These are phyloP conservation scores for Populus hybrid DNA, from an alignment of 441 rosid genomes.

Conservation along the genomic window DNA sequence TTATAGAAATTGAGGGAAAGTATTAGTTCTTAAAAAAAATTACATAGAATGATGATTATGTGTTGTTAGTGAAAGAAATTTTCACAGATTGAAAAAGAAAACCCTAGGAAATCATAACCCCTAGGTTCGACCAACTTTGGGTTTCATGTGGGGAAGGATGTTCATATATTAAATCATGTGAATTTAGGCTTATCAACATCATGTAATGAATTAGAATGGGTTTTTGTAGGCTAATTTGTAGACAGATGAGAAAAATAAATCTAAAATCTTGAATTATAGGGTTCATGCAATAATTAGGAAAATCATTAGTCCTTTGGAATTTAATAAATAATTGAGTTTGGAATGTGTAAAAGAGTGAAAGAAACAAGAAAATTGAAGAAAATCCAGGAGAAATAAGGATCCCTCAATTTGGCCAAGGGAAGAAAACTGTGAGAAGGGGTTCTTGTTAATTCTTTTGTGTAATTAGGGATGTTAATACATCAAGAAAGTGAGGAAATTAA, in stretches of 20 bases:
- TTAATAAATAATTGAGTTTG: too few relatives aligned
- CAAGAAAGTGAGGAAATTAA: too few relatives aligned
- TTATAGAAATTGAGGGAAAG: too few relatives aligned
- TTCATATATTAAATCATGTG: too few relatives aligned
- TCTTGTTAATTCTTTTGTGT: too few relatives aligned
- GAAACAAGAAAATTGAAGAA: background rate
- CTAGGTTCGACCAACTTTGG: background rate
- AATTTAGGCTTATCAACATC: background rate
- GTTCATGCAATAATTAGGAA: background rate
- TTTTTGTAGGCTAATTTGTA: background rate
- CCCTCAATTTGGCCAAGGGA: background rate
- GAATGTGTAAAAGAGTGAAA: background rate
- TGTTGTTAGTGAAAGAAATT: background rate
- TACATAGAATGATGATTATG: too few relatives aligned
- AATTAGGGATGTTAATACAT: too few relatives aligned
- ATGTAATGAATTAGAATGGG: background rate
- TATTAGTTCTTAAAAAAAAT: too few relatives aligned
- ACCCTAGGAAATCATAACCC: background rate
- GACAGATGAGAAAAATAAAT: background rate
- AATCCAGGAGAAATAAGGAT: background rate
- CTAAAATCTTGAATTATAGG: background rate
- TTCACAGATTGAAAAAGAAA: too few relatives aligned
- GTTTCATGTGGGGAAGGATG: background rate
- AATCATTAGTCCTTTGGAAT: background rate
- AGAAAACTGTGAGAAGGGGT: background rate